These are phyloP conservation scores for Porphyrellus sp. DNA, from an alignment of 1,284 basidiomycete genomes.

Conservation along the genomic window DNA sequence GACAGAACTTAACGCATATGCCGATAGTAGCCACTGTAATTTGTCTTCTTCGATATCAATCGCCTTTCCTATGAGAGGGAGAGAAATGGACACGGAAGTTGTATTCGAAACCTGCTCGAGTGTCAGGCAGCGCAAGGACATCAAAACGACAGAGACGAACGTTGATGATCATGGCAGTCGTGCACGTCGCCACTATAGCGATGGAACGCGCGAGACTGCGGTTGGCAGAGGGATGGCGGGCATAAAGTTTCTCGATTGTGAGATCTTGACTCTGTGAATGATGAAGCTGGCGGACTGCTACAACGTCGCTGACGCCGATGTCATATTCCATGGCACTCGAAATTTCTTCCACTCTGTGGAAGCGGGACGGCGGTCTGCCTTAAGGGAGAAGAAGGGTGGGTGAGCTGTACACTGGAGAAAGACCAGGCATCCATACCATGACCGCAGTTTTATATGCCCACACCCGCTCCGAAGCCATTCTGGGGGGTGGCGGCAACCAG, in stretches of 20 bases:
- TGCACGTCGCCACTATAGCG: slow-evolving; percentile 48
- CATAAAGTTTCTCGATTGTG: slow-evolving; percentile 11
- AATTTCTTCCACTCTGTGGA: background rate
- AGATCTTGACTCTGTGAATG: slow-evolving; percentile 13
- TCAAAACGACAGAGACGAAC: slow-evolving; percentile 33
- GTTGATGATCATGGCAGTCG: slow-evolving; percentile 54
- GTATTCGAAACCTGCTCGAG: slow-evolving; percentile 40
- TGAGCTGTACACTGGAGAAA: background rate
- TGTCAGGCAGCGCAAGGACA: background rate
- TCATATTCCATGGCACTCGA: slow-evolving; percentile 11
- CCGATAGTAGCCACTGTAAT: slow-evolving; percentile 65
- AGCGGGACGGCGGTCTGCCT: background rate
- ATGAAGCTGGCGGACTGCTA: slow-evolving; percentile 14
- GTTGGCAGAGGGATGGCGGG: background rate
- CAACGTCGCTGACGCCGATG: slow-evolving; percentile 10
- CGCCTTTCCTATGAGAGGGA: slow-evolving; percentile 59
- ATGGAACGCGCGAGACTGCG: slow-evolving; percentile 36
- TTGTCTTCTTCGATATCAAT: slow-evolving; percentile 47
- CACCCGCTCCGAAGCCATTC: background rate
- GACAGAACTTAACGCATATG: slow-evolving; percentile 50
- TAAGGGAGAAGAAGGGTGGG: background rate
- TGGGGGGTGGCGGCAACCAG: background rate
- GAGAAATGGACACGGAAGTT: slow-evolving; percentile 51
- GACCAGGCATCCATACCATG: background rate
- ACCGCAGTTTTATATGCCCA: slow-evolving; percentile 27